Evolutionary conservation across 225 moss, liverwort and hornwort genomes (phyloP).

Genomic region (Straminergon stramineum): DNA sequence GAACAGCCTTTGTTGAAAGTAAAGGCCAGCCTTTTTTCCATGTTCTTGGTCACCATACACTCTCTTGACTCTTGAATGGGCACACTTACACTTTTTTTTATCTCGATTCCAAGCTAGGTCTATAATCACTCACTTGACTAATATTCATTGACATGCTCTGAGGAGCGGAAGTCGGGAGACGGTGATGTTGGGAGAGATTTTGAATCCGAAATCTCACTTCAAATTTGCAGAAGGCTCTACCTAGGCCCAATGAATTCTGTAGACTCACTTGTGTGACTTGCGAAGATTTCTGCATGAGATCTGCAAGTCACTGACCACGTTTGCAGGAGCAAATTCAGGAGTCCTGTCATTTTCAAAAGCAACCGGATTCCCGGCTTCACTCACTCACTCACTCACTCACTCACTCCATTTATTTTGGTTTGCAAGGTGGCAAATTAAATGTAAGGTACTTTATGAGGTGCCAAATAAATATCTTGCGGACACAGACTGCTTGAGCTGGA

Average conservation of each 20-base stretch:
- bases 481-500: neutral
- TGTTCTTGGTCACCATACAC: constrained; percentile 34
- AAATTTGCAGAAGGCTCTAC: too few relatives aligned
- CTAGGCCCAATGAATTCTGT: neutral
- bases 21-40: constrained; percentile 31
- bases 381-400: neutral
- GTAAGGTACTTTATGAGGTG: neutral
- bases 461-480: neutral
- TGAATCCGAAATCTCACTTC: neutral
- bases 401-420: neutral
- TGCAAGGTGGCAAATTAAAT: neutral
- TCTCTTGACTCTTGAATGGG: neutral
- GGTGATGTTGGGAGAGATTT: neutral
- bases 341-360: neutral
- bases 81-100: neutral
- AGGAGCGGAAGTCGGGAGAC: neutral
- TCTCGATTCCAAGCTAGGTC: neutral
- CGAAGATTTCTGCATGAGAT: neutral
- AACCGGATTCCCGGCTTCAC: neutral
- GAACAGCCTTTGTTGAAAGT: constrained; percentile 31
- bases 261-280: neutral
- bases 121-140: neutral
- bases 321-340: neutral
- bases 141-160: neutral
- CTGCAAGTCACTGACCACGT: neutral